Evolutionary conservation across 2,329 filamentous ascomycete species (phyloP).

Genomic region (Didymella segeticola): DNA sequence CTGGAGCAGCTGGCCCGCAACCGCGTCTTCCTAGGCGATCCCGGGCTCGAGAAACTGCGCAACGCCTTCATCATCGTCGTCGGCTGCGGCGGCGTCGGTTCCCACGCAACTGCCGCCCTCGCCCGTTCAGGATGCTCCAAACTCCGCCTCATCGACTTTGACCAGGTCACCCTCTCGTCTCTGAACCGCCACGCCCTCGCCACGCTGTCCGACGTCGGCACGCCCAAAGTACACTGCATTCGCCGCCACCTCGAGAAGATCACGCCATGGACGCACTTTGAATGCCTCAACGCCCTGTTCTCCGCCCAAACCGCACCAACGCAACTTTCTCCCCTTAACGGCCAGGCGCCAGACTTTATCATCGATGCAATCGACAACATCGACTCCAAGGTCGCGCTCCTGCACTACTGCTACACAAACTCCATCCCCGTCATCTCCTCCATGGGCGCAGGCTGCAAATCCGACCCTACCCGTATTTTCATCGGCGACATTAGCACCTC

Average conservation of each 20-base stretch:
- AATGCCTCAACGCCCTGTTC: conserved; percentile 85
- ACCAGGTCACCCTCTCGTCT: conserved; percentile 94
- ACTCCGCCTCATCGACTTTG: conserved; percentile 91
- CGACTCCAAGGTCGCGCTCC: conserved; percentile 88
- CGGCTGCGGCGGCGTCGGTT: conserved; percentile 93
- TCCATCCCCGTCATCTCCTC: conserved; percentile 84
- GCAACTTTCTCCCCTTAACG: conserved; percentile 73
- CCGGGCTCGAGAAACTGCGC: conserved; percentile 80
- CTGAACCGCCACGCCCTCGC: conserved; percentile 96
- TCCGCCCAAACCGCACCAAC: conserved; percentile 68
- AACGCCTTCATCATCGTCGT: conserved; percentile 86
- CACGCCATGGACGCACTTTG: conserved; percentile 89
- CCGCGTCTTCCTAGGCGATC: conserved; percentile 84
- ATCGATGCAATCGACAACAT: conserved; percentile 99
- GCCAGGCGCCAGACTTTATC: conserved; percentile 79
- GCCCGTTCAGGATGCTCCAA: conserved; percentile 88
- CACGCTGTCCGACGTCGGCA: conserved; percentile 91
- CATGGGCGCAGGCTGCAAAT: conserved; percentile 97
- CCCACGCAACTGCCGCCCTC: conserved; percentile 85
- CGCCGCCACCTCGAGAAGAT: conserved; percentile 82
- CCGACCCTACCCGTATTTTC: conserved; percentile 79
- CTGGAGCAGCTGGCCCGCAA: conserved; percentile 94
- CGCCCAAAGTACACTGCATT: conserved; percentile 87
- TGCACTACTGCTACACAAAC: conserved; percentile 85
- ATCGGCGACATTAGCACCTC: conserved; percentile 90